phyloP scores from a whole-genome alignment of 768 basidiomycete species.

The Crucibulum laeve region DNA sequence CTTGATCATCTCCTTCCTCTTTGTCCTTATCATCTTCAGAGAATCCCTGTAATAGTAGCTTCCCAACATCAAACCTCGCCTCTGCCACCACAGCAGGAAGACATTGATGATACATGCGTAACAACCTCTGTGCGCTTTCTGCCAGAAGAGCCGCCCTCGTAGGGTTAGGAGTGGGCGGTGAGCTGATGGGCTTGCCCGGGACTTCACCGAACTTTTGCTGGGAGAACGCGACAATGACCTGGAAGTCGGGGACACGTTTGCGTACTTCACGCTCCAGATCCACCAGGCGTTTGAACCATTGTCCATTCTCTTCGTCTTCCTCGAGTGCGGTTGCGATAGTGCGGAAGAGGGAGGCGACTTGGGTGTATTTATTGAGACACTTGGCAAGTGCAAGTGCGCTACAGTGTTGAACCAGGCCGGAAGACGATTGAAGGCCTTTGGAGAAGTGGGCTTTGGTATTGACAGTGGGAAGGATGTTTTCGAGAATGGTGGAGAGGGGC shows the following conservation, averaged over 20 bases:
- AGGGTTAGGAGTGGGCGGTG: constrained; percentile 13
- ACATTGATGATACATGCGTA: constrained; percentile 82
- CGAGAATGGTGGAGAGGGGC: constrained; percentile 62
- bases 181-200: constrained; percentile 4
- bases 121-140: constrained; percentile 74
- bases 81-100: constrained; percentile 74
- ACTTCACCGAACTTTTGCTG: constrained; percentile 40
- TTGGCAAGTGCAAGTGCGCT: constrained; percentile 75
- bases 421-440: constrained; percentile 72
- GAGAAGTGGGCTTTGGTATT: constrained; percentile 73
- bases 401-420: constrained; percentile 80
- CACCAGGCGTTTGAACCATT: constrained; percentile 62
- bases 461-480: constrained; percentile 72
- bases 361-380: constrained; percentile 67
- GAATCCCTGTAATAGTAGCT: constrained; percentile 43
- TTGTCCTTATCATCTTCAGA: constrained; percentile 6
- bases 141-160: constrained; percentile 59
- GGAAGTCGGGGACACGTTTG: constrained; percentile 79
- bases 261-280: constrained; percentile 78
- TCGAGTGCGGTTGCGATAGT: constrained; percentile 50
- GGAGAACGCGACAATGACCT: constrained; percentile 80
- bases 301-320: constrained; percentile 58
- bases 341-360: constrained; percentile 45
- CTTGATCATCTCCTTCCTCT: constrained; percentile 13
- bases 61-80: constrained; percentile 82